A percentile compares a stretch with the other conserved stretches of the same genome.
Conservation (phyloP, 2,329 filamentous ascomycete genomes). For the Claviceps pazoutovae region DNA sequence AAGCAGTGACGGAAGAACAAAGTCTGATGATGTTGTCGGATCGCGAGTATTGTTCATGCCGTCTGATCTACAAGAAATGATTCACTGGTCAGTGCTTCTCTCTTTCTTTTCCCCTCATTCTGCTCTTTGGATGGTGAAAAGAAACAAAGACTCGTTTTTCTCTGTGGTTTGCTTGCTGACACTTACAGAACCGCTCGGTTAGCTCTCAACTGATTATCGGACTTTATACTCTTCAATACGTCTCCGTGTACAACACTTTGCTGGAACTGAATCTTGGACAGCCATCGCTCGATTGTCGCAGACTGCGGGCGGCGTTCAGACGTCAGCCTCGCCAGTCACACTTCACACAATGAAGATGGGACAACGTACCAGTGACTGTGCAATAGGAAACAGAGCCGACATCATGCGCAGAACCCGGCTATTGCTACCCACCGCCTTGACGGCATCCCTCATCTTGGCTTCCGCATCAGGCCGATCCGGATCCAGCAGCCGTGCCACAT, state of each 20-base stretch:
- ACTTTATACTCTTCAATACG: conserved; percentile 10
- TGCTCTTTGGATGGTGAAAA: too few relatives aligned
- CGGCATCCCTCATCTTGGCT: conserved; percentile 22
- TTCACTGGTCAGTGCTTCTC: not conserved
- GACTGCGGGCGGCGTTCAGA: conserved; percentile 12
- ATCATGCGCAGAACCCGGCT: conserved; percentile 22
- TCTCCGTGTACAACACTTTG: conserved; percentile 13
- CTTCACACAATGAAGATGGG: not conserved
- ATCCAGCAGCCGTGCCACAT: conserved; percentile 29
- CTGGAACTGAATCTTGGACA: conserved; percentile 25
- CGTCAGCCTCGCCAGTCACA: not conserved
- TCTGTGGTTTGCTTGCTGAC: not conserved
- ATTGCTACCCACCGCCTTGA: conserved; percentile 27
- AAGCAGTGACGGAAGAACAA: conserved; percentile 11
- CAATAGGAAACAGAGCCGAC: conserved; percentile 24
- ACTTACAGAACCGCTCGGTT: conserved; percentile 11
- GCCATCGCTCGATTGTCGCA: conserved; percentile 25
- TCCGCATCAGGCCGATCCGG: conserved; percentile 20
- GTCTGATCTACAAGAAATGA: conserved; percentile 5
- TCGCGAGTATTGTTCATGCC: conserved; percentile 6
- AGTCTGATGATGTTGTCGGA: conserved; percentile 7
- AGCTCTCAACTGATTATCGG: conserved; percentile 11
- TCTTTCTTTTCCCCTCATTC: not conserved
- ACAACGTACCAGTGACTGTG: conserved; percentile 22
- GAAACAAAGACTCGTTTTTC: not conserved